Percentiles rank a stretch among this genome's conserved stretches.
Conservation (phyloP, 108 stramenopile species). For the Conticribra weissflogii region DNA sequence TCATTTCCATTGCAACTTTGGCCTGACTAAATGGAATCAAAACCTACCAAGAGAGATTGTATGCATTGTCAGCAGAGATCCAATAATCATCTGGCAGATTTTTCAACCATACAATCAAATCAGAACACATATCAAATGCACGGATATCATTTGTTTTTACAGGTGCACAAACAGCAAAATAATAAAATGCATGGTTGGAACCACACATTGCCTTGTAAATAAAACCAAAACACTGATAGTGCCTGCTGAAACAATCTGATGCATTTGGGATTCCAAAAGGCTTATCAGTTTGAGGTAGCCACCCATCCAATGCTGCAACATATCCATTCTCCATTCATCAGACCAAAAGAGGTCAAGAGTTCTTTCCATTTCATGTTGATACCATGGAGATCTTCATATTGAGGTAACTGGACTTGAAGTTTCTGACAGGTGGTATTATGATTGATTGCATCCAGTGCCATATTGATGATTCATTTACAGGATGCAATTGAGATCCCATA, state of each 20-base stretch:
- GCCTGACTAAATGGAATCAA: no score
- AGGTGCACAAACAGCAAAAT: conserved; percentile 18
- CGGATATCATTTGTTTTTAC: conserved; percentile 20
- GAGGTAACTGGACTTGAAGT: conserved; percentile 13
- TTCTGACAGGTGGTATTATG: conserved; percentile 1
- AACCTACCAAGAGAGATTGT: no score
- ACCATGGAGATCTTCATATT: conserved; percentile 4
- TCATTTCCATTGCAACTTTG: no score
- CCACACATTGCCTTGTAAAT: conserved; percentile 21
- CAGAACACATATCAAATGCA: no score
- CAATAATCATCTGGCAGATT: no score
- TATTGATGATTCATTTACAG: conserved; percentile 2
- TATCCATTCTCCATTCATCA: conserved; percentile 13
- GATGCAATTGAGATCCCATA: conserved; percentile 16
- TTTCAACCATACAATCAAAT: no score
- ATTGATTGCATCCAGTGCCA: conserved; percentile 25
- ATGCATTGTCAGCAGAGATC: no score
- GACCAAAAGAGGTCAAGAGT: conserved; percentile 12
- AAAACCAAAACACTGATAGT: conserved; percentile 31
- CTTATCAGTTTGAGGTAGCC: conserved; percentile 22
- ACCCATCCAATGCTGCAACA: conserved; percentile 21
- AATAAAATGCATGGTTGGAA: conserved; percentile 17
- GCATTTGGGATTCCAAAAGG: conserved; percentile 11
- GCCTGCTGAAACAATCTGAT: conserved; percentile 15
- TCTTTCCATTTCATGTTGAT: conserved; percentile 10